These are phyloP conservation scores for Sporothrix inflata DNA, from an alignment of 2,329 filamentous ascomycete genomes.

Conservation along the genomic window DNA sequence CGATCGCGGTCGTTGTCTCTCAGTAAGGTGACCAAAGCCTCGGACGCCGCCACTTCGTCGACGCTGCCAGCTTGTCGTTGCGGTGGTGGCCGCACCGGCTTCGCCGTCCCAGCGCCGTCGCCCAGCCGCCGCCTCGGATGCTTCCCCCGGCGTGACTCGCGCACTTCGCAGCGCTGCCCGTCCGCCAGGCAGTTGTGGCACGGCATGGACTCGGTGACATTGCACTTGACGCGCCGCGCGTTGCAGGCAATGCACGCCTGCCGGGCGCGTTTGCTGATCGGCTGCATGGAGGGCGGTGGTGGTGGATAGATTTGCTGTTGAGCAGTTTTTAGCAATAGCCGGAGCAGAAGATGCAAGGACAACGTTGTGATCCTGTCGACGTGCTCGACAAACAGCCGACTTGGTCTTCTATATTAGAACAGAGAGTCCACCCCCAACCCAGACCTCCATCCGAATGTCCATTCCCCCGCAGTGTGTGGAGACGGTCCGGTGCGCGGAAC, in stretches of 20 bases:
- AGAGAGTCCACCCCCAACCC: background rate
- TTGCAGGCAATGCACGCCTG: conserved; percentile 11
- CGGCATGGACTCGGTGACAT: conserved; percentile 9
- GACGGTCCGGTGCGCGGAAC: background rate
- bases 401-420: background rate
- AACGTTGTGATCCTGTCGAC: background rate
- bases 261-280: background rate
- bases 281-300: background rate
- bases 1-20: background rate
- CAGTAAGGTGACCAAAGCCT: background rate
- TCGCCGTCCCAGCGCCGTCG: no score
- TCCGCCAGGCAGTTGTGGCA: conserved; percentile 13
- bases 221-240: conserved; percentile 4
- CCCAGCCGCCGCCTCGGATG: background rate
- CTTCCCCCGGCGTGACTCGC: conserved; percentile 10
- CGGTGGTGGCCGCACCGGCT: no score
- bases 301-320: background rate
- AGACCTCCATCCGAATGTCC: background rate
- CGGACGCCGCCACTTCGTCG: background rate
- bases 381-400: background rate
- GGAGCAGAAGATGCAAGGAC: no score
- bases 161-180: background rate
- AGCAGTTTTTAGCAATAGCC: no score
- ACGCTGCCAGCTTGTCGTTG: no score
- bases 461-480: background rate